These are phyloP conservation scores for Leishmania guyanensis DNA, from an alignment of 208 protist genomes.

Conservation along the genomic window DNA sequence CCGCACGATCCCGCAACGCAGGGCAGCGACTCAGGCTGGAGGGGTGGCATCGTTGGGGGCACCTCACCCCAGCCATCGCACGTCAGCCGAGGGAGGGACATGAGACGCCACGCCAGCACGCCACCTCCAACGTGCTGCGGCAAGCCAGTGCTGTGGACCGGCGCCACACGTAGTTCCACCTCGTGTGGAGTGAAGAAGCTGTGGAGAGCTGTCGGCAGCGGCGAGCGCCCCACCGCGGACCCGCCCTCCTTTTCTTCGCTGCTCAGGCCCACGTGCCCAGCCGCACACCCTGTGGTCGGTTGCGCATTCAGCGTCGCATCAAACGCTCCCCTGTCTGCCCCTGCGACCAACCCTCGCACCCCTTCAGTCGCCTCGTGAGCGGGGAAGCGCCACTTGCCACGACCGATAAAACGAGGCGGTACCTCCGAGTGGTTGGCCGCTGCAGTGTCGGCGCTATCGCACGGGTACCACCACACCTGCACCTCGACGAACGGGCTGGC, in stretches of 20 bases:
- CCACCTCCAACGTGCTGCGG: constrained; percentile 13
- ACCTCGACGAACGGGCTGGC: constrained; percentile 14
- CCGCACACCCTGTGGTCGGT: not conserved
- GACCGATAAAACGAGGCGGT: constrained; percentile 22
- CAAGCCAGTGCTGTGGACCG: constrained; percentile 2
- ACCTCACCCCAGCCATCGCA: constrained; percentile 7
- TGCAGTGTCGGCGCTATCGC: not conserved
- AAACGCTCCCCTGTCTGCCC: not conserved
- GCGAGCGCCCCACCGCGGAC: not conserved
- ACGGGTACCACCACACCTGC: constrained; percentile 31
- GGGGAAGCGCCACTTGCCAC: constrained; percentile 24
- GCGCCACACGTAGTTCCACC: constrained; percentile 8
- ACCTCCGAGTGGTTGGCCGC: not conserved
- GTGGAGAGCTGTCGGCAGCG: not conserved
- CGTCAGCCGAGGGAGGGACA: constrained; percentile 22
- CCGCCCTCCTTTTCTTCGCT: not conserved
- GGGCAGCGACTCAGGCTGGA: not conserved
- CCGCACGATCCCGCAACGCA: not conserved
- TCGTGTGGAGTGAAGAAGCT: constrained; percentile 28
- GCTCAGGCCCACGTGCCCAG: not conserved
- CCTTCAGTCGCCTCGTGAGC: not conserved
- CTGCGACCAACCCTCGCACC: not conserved
- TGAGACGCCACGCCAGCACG: constrained; percentile 21
- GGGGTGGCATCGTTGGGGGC: not conserved
- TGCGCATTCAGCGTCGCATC: not conserved